Evolutionary conservation across 495 filamentous ascomycete genomes (phyloP).

Genomic region (Rostrohypoxylon terebratum): DNA sequence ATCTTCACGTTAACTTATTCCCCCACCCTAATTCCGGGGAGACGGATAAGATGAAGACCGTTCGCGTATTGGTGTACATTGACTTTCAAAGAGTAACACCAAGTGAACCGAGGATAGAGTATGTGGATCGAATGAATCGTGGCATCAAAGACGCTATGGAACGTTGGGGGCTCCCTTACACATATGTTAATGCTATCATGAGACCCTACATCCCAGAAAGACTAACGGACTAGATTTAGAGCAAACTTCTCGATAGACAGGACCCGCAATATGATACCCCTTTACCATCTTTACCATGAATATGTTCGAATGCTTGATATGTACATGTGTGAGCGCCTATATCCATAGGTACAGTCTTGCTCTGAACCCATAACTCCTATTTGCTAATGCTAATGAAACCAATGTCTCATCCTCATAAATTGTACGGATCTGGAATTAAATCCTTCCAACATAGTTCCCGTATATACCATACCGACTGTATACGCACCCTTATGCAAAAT

Average conservation of each 20-base stretch:
- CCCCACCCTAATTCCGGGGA: background rate
- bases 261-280: background rate
- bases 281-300: background rate
- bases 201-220: slow-evolving; percentile 31
- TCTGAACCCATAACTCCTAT: background rate
- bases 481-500: slow-evolving; percentile 3
- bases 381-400: slow-evolving; percentile 10
- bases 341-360: slow-evolving; percentile 7
- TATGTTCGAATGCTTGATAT: slow-evolving; percentile 7
- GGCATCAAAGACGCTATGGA: slow-evolving; percentile 53
- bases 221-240: background rate
- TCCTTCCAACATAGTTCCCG: background rate
- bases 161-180: slow-evolving; percentile 48
- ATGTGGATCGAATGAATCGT: slow-evolving; percentile 55
- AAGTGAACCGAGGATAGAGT: slow-evolving; percentile 47
- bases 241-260: background rate
- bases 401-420: background rate
- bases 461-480: background rate
- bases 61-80: slow-evolving; percentile 54
- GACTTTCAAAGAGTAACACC: slow-evolving; percentile 44
- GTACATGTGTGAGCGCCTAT: slow-evolving; percentile 13
- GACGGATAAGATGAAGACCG: slow-evolving; percentile 10
- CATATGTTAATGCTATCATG: slow-evolving; percentile 47
- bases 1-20: slow-evolving; percentile 44
- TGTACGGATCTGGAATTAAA: background rate